Evolutionary conservation across 495 filamentous ascomycete genomes (phyloP).

Genomic region (Penicillium samsonianum): DNA sequence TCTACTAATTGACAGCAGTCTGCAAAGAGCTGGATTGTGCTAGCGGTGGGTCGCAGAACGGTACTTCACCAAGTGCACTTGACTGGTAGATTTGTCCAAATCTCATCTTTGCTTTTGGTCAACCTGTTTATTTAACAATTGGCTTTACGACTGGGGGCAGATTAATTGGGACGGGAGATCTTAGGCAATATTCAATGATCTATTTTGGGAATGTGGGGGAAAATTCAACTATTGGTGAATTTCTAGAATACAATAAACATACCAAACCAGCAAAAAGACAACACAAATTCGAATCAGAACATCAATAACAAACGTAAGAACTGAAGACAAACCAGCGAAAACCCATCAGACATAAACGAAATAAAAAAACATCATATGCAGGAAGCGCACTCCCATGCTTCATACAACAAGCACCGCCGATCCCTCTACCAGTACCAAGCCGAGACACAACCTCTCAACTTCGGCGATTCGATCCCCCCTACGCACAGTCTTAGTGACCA

Average conservation of each 20-base stretch:
- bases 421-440: background rate
- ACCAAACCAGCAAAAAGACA: background rate
- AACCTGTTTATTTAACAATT: background rate
- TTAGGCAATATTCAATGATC: background rate
- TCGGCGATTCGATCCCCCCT: background rate
- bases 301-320: background rate
- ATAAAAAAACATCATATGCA: background rate
- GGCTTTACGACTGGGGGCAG: background rate
- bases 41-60: conserved; percentile 15
- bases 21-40: conserved; percentile 41
- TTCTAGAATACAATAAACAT: background rate
- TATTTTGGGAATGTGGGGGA: background rate
- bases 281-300: background rate
- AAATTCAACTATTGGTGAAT: background rate
- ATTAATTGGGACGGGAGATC: background rate
- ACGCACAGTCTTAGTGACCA: background rate
- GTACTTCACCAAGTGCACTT: conserved; percentile 10
- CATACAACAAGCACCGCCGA: background rate
- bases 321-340: background rate
- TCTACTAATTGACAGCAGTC: conserved; percentile 19
- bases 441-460: background rate
- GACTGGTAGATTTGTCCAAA: conserved; percentile 21
- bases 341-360: background rate
- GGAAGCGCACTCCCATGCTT: background rate
- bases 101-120: background rate